Percentiles rank a stretch among this genome's conserved stretches.
phyloP scores from a whole-genome alignment of 257 asterid species.

The Jaltomata sinuosa region DNA sequence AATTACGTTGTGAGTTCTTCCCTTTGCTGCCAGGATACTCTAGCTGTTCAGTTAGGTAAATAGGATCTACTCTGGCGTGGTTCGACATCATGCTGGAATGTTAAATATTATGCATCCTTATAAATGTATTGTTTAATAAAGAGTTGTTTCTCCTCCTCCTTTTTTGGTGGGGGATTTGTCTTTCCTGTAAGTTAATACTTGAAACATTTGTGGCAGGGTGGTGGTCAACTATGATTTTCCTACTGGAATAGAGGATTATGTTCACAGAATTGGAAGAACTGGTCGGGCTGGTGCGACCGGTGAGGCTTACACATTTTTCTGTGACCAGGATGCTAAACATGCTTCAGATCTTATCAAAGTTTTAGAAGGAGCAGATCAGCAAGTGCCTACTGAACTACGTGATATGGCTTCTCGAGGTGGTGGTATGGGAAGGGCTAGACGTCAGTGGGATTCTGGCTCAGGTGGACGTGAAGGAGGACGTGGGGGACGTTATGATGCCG shows the following conservation, averaged over 20 bases:
- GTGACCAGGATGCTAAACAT: constrained; percentile 78
- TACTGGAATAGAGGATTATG: constrained; percentile 90
- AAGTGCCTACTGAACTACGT: constrained; percentile 69
- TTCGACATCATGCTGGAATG: background rate
- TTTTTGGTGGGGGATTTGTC: background rate
- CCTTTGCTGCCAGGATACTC: background rate
- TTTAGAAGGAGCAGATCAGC: constrained; percentile 84
- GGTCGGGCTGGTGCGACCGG: constrained; percentile 99
- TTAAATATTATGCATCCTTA: background rate
- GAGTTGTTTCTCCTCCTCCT: background rate
- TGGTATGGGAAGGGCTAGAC: constrained; percentile 64
- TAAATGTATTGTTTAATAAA: background rate
- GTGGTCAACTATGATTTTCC: constrained; percentile 95
- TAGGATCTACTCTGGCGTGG: background rate
- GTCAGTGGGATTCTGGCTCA: constrained; percentile 72
- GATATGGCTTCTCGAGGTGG: constrained; percentile 79
- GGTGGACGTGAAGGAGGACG: constrained; percentile 55
- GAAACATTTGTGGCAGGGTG: constrained; percentile 43
- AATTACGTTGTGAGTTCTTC: background rate
- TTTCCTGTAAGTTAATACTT: background rate
- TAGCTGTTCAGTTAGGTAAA: background rate
- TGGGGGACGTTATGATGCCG: constrained; percentile 45
- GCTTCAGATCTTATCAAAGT: constrained; percentile 79
- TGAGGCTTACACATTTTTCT: constrained; percentile 64
- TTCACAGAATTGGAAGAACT: constrained; percentile 99